Conservation (phyloP, 148 eudicot genomes). For the Drosera capensis region DNA sequence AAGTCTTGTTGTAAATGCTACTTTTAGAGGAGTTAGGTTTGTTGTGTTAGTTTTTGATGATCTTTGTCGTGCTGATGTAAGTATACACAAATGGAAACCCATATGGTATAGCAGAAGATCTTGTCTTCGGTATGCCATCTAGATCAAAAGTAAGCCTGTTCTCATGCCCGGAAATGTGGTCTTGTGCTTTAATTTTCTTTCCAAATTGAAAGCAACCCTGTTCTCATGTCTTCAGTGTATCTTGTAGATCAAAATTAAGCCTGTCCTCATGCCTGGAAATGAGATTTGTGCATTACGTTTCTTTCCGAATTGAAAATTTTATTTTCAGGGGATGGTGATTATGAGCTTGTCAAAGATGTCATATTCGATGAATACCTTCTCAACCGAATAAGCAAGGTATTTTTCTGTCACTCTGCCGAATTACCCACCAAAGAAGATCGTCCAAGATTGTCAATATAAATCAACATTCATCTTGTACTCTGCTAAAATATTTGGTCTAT, state of each 20-base stretch:
- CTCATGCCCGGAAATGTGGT: not conserved
- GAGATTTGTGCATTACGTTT: not conserved
- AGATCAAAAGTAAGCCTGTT: constrained; percentile 49
- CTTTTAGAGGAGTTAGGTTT: not conserved
- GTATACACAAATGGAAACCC: constrained; percentile 90
- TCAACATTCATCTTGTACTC: not conserved
- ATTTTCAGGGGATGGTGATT: constrained; percentile 82
- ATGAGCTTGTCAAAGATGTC: constrained; percentile 88
- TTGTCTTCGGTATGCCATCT: constrained; percentile 98
- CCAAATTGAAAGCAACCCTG: not conserved
- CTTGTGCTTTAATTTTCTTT: not conserved
- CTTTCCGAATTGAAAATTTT: not conserved
- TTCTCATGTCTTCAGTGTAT: constrained; percentile 82
- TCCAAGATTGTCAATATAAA: not conserved
- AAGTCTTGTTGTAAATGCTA: not conserved
- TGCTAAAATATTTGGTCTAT: not conserved
- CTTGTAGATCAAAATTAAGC: constrained; percentile 78
- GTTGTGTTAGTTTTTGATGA: too few relatives aligned
- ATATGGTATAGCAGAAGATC: constrained; percentile 79
- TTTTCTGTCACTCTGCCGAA: not conserved
- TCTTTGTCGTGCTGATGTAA: constrained; percentile 12
- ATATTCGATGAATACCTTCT: constrained; percentile 67
- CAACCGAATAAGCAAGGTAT: constrained; percentile 52
- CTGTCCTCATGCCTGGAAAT: too few relatives aligned
- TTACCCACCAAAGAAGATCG: not conserved